A percentile compares a stretch with the other conserved stretches of the same genome.
These are phyloP conservation scores for Tricholoma sp. DNA, from an alignment of 768 basidiomycete species.

Conservation along the genomic window DNA sequence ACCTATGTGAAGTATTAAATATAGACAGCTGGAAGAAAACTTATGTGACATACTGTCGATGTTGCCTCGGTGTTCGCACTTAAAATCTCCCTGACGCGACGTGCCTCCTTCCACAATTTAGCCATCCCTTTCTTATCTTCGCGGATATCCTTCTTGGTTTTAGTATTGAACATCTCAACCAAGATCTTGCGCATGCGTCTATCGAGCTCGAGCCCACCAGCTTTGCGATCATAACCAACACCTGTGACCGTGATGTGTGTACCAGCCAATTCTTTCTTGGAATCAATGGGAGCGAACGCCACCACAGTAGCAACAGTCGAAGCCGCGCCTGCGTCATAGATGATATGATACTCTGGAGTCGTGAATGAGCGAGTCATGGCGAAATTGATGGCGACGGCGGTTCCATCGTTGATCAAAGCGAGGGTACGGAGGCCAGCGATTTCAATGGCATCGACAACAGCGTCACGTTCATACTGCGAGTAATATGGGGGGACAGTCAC, in stretches of 20 bases:
- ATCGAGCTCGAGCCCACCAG: conserved; percentile 84
- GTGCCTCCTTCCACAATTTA: conserved; percentile 92
- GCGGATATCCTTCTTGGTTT: conserved; percentile 63
- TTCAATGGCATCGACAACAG: conserved; percentile 88
- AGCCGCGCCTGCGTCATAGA: conserved; percentile 93
- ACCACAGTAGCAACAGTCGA: conserved; percentile 76
- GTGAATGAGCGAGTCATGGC: conserved; percentile 94
- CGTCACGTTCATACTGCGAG: conserved; percentile 87
- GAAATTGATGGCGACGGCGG: conserved; percentile 95
- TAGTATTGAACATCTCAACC: conserved; percentile 66
- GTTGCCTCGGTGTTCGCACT: conserved; percentile 86
- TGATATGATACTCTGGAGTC: conserved; percentile 75
- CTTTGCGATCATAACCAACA: conserved; percentile 71
- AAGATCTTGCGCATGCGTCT: conserved; percentile 78
- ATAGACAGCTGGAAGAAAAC: background rate
- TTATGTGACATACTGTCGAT: conserved; percentile 49
- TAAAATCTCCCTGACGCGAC: conserved; percentile 83
- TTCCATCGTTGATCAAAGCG: conserved; percentile 87
- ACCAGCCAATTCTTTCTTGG: conserved; percentile 46
- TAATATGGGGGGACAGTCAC: conserved; percentile 90
- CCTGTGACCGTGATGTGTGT: conserved; percentile 78
- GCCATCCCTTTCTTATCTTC: conserved; percentile 83
- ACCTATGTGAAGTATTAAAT: conserved; percentile 43
- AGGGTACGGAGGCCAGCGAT: conserved; percentile 82
- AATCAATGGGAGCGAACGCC: conserved; percentile 52